Percentiles rank a stretch among this genome's conserved stretches.
phyloP scores from a whole-genome alignment of 768 basidiomycete species.

The Leucocoprinus leucothites region DNA sequence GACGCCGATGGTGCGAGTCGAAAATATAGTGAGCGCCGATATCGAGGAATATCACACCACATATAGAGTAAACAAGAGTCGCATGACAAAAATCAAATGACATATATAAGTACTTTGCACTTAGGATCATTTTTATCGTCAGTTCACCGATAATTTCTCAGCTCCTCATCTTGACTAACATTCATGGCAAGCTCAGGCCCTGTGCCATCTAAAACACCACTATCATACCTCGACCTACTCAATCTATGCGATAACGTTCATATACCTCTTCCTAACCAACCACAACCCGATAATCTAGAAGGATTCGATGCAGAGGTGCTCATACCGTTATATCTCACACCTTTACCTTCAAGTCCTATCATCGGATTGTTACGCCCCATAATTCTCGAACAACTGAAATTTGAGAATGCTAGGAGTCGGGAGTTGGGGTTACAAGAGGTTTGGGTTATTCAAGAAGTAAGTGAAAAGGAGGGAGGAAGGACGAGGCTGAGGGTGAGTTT shows the following conservation, averaged over 20 bases:
- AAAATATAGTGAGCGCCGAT: too few relatives aligned
- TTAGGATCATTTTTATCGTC: too few relatives aligned
- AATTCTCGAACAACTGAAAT: slow-evolving; percentile 49
- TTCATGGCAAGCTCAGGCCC: too few relatives aligned
- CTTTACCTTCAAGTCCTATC: slow-evolving; percentile 42
- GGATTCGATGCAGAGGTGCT: slow-evolving; percentile 18
- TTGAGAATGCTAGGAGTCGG: slow-evolving; percentile 42
- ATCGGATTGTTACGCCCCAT: slow-evolving; percentile 60
- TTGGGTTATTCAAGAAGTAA: slow-evolving; percentile 18
- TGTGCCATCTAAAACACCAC: too few relatives aligned
- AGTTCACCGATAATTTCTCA: too few relatives aligned
- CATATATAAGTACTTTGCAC: too few relatives aligned
- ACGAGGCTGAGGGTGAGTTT: slow-evolving; percentile 59
- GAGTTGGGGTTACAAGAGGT: slow-evolving; percentile 25
- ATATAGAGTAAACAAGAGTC: too few relatives aligned
- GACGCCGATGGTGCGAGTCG: too few relatives aligned
- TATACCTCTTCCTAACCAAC: slow-evolving; percentile 25
- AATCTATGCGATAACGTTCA: slow-evolving; percentile 71
- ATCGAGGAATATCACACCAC: too few relatives aligned
- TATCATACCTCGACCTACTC: slow-evolving; percentile 62
- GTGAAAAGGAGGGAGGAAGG: slow-evolving; percentile 16
- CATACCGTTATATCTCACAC: slow-evolving; percentile 14
- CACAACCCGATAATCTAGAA: slow-evolving; percentile 12
- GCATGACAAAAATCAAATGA: too few relatives aligned
- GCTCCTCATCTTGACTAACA: too few relatives aligned